Base-by-base conservation (phyloP, 2,329 filamentous ascomycete genomes). In the Graphiopsis chlorocephala region DNA sequence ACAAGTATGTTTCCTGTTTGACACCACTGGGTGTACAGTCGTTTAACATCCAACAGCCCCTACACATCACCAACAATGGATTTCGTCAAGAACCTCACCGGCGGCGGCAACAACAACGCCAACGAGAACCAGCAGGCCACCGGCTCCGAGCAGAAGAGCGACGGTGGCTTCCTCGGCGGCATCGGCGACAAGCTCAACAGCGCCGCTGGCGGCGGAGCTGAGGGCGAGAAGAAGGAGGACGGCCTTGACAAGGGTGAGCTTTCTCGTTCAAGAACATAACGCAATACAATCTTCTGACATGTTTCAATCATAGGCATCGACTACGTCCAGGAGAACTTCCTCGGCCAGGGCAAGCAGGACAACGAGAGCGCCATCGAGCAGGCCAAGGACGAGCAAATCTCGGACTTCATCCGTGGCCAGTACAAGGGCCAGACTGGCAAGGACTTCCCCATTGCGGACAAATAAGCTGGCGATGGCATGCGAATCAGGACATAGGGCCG, bases 221-320 rank as follows among this genome's bases (percentile, higher is more conserved):
- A 90, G 77, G 87, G 88, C 74, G 91, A 94, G 84, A 88, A 92
- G 85, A 90, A 93, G 71, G 91, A 95, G 78, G 90, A 94, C 73
- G 79, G 77, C n/a, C 85, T 95, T 61, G 91, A 95, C 80, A 95
- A 95, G 81, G 88, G 90, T 92, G 76, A 57, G 62, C 52, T n/a
- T 23, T 15, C 26, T 38, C 67, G 20, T 50, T 65, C 48, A 17
- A 52, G 26, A 20, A 10, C 28, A 48, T 25, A 55, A 55, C 35
- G n/a, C 48, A 59, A 31, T 48, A 26, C 14, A 55, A 4, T 35
- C n/a, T 7, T 20, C 68, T 67, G 31, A 66, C 55, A 28, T 20
- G 64, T 57, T 17, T 15, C 15, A 14, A 48, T 20, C 17, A 20
- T 68, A 94, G 91, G 86, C 61, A 82, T 94, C 81, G 91, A 95